These are phyloP conservation scores for Phaeosphaeria sp. DNA, from an alignment of 2,329 filamentous ascomycete genomes.

Conservation along the genomic window DNA sequence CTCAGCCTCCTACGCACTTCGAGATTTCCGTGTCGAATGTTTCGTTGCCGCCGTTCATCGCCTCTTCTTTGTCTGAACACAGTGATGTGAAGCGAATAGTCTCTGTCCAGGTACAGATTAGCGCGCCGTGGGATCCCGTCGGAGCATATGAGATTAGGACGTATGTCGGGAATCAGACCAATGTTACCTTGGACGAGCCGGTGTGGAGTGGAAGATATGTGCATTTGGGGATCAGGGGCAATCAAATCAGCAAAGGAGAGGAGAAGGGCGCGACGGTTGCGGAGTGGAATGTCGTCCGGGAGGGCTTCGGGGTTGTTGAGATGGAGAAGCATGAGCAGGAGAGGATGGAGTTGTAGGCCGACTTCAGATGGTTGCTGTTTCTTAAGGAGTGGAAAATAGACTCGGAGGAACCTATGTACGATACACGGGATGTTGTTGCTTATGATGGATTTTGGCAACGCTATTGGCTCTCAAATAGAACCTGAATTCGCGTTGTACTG, in stretches of 20 bases:
- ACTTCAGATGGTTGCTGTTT: background rate
- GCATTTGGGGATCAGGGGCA: conserved; percentile 58
- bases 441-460: background rate
- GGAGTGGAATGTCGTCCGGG: conserved; percentile 55
- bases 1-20: conserved; percentile 61
- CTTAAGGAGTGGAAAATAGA: background rate
- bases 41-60: conserved; percentile 37
- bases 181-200: conserved; percentile 46
- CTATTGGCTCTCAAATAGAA: too few species aligned
- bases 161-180: conserved; percentile 55
- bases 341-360: background rate
- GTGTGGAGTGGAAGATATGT: conserved; percentile 55
- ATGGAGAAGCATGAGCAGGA: background rate
- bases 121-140: conserved; percentile 49
- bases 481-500: too few species aligned
- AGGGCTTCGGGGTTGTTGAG: conserved; percentile 6
- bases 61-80: background rate
- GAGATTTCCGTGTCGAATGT: conserved; percentile 63
- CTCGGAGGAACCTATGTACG: background rate
- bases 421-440: background rate
- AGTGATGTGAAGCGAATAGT: conserved; percentile 25
- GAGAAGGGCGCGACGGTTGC: conserved; percentile 59
- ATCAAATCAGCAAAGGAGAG: conserved; percentile 44
- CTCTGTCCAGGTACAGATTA: conserved; percentile 46
- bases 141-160: conserved; percentile 46